phyloP scores from a whole-genome alignment of 106 monocot species.

The Allium sativum region DNA sequence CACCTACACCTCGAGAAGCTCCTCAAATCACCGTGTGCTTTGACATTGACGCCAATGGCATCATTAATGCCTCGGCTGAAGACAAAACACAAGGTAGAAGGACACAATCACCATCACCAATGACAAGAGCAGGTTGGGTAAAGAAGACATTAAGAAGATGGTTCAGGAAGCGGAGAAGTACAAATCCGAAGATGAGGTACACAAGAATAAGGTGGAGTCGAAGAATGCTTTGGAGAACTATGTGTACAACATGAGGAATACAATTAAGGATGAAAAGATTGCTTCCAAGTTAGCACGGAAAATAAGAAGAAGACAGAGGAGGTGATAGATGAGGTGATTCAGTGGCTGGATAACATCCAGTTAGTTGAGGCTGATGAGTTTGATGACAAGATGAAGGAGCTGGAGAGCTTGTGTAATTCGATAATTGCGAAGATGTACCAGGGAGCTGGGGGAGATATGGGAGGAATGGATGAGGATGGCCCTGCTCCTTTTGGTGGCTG shows the following conservation, averaged over 20 bases:
- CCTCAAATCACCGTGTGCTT: slow-evolving; percentile 5
- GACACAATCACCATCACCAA: slow-evolving; percentile 50
- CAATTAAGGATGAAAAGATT: slow-evolving; percentile 28
- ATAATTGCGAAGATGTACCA: slow-evolving; percentile 13
- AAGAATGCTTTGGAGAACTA: slow-evolving; percentile 42
- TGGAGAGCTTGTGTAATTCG: slow-evolving; percentile 10
- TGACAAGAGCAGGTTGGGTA: slow-evolving; percentile 37
- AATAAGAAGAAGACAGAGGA: slow-evolving; percentile 35
- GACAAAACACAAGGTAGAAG: slow-evolving; percentile 26
- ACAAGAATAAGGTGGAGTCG: slow-evolving; percentile 30
- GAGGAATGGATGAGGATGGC: slow-evolving; percentile 9
- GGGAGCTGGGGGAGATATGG: slow-evolving; percentile 3
- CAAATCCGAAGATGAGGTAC: slow-evolving; percentile 30
- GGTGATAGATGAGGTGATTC: slow-evolving; percentile 17
- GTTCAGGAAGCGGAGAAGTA: slow-evolving; percentile 31
- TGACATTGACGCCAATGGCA: slow-evolving; percentile 15
- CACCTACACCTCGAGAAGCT: slow-evolving; percentile 19
- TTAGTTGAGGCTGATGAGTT: slow-evolving; percentile 21
- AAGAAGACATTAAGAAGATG: slow-evolving; percentile 55
- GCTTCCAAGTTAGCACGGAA: slow-evolving; percentile 12
- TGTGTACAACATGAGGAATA: slow-evolving; percentile 25
- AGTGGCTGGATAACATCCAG: slow-evolving; percentile 25
- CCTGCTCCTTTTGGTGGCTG: slow-evolving; percentile 6
- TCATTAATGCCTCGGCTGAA: slow-evolving; percentile 24
- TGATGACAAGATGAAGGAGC: slow-evolving; percentile 19